Evolutionary conservation across 2,329 filamentous ascomycete species (phyloP).

Genomic region (Pseudogymnoascus sp.): DNA sequence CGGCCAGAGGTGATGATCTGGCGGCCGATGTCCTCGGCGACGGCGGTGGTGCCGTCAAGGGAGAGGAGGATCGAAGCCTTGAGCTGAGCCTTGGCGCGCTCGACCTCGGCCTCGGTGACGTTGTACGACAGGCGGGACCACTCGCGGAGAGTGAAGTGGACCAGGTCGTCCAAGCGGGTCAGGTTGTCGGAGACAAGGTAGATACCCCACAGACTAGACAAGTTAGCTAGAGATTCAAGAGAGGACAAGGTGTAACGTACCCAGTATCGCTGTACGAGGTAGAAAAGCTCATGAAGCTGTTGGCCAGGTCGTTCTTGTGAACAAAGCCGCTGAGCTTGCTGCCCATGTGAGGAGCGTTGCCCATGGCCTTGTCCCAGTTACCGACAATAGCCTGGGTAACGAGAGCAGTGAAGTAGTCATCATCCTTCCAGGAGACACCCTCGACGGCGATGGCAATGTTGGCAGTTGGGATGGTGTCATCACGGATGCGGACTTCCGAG

Average conservation of each 20-base stretch:
- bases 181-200: constrained; percentile 92
- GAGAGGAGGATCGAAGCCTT: constrained; percentile 97
- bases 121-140: constrained; percentile 91
- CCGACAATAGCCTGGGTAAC: constrained; percentile 98
- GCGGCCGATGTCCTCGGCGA: constrained; percentile 96
- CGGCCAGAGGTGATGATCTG: constrained; percentile 97
- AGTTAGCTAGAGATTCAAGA: constrained; percentile 29
- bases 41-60: constrained; percentile 92
- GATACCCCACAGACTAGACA: constrained; percentile 89
- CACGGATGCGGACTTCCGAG: constrained; percentile 89
- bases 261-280: constrained; percentile 99
- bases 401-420: constrained; percentile 97
- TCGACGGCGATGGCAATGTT: constrained; percentile 98
- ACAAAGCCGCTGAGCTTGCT: constrained; percentile 96
- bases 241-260: constrained; percentile 47
- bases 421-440: constrained; percentile 98
- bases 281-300: constrained; percentile 99
- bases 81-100: constrained; percentile 98
- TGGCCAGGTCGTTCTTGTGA: constrained; percentile 90
- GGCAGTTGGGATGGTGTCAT: constrained; percentile 91
- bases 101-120: constrained; percentile 83
- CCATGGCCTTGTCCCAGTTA: constrained; percentile 99
- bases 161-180: constrained; percentile 83
- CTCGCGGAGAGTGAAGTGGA: constrained; percentile 97
- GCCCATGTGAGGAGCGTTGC: constrained; percentile 92